Evolutionary conservation across 768 basidiomycete genomes (phyloP).

Genomic region (Trametes cinnabarina): DNA sequence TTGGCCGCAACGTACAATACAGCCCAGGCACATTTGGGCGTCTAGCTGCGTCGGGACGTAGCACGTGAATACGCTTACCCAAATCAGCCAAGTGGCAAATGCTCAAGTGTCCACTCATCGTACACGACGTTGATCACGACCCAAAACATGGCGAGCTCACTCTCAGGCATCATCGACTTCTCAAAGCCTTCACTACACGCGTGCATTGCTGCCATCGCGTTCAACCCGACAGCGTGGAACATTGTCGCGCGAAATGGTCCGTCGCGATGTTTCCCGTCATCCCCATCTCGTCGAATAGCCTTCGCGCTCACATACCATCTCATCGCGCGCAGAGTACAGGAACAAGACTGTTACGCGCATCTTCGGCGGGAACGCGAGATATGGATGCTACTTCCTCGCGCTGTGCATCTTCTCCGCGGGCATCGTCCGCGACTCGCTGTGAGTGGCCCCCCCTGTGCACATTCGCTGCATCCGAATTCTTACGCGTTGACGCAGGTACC

Average conservation of each 20-base stretch:
- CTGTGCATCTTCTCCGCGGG: constrained; percentile 82
- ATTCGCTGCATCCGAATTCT: background rate
- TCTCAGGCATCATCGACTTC: constrained; percentile 49
- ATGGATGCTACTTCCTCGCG: constrained; percentile 88
- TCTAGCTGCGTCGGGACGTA: background rate
- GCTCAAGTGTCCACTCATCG: background rate
- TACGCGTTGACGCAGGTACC: constrained; percentile 52
- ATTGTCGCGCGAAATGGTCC: constrained; percentile 88
- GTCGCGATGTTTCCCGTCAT: constrained; percentile 22
- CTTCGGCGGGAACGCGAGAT: constrained; percentile 67
- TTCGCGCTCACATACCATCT: constrained; percentile 25
- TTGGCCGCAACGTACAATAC: too few relatives aligned
- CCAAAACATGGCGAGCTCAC: constrained; percentile 23
- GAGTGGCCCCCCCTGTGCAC: constrained; percentile 31
- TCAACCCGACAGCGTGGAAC: constrained; percentile 97
- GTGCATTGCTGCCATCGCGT: constrained; percentile 68
- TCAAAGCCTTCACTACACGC: constrained; percentile 64
- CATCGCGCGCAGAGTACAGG: constrained; percentile 54
- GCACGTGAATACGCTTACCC: background rate
- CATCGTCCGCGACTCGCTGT: constrained; percentile 84
- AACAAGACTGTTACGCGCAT: constrained; percentile 86
- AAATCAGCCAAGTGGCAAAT: background rate
- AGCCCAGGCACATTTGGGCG: background rate
- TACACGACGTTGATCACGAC: background rate
- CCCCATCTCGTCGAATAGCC: background rate